Evolutionary conservation across 306 rosid genomes (phyloP), one percentile per base, ranked within the genome.

Genomic region (Luffa acutangula): DNA sequence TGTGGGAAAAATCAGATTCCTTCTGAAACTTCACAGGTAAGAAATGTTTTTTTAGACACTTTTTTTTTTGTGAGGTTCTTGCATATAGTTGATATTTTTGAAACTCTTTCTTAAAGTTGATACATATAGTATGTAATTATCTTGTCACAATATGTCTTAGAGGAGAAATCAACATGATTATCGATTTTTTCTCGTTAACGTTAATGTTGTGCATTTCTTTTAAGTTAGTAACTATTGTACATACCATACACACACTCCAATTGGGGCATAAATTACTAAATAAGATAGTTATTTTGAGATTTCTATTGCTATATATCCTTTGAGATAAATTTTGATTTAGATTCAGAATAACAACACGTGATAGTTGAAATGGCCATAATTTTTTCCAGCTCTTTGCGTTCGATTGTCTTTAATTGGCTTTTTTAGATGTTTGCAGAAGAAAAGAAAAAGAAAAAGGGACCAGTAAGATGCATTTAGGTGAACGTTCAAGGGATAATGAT

Each of bases 1-100:
- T 96, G 99, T 85, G 99, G 98, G 79, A 90, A 83, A 84, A 89
- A 86, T 81, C 97, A 89, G 87, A 93, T 96, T 89, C 99, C 99
- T 39, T 91, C 94, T 69, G 90, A 76, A 84, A 93, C 99, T 45
- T 82, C 85, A 79, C 99, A 96, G 98, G 99, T 69, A 80, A 83
- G 71, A 17, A 78, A 60, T 9, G 31, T 69, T 83, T 7, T 53
- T 9, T 49, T 52, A 52, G 33, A 64, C 66, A 9, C 80, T 67
- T 76, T 75, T 18, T 81, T 67, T 76, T 75, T 18, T 18, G 45
- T 3, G 33, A 74, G 33, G 13, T 73, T 73, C 60, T 73, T 45
- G 77, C 25, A 71, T 73, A 73, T 18, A 21, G 77, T 31, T 73
- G 21, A 72, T 72, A 48, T 21, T 71, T 43, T 65, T 14, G 5